Evolutionary conservation across 2,329 filamentous ascomycete genomes (phyloP).

Genomic region (Fonsecaea erecta): DNA sequence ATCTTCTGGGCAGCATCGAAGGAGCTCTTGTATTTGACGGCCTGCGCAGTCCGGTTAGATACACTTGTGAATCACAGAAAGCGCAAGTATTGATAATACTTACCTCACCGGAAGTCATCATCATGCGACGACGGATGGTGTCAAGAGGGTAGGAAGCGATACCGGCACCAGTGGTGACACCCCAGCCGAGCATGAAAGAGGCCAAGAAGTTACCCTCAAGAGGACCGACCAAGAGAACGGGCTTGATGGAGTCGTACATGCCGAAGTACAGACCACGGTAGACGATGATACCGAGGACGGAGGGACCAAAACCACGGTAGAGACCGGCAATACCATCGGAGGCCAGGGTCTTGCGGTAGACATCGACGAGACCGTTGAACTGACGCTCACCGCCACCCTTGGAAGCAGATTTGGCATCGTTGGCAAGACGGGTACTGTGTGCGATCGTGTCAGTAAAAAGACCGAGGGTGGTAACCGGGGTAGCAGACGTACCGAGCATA

Average conservation of each 20-base stretch:
- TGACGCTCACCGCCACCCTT: conserved; percentile 89
- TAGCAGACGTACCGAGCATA: conserved; percentile 70
- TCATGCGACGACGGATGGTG: conserved; percentile 99
- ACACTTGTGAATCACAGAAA: not conserved
- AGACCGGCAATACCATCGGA: conserved; percentile 99
- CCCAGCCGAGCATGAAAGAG: conserved; percentile 98
- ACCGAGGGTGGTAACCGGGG: not conserved
- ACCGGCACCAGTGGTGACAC: conserved; percentile 99
- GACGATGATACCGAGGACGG: conserved; percentile 97
- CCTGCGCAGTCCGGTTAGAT: conserved; percentile 59
- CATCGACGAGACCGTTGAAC: conserved; percentile 99
- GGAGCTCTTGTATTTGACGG: conserved; percentile 99
- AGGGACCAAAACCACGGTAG: conserved; percentile 99
- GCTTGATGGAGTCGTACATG: conserved; percentile 99
- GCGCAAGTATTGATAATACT: conserved; percentile 39
- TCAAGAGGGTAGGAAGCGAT: conserved; percentile 99
- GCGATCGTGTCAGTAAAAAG: conserved; percentile 13
- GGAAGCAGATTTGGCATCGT: conserved; percentile 99
- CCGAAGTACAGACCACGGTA: conserved; percentile 99
- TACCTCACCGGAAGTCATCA: conserved; percentile 91
- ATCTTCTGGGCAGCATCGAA: conserved; percentile 96
- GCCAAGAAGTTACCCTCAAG: conserved; percentile 99
- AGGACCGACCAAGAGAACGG: conserved; percentile 85
- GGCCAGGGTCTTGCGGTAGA: conserved; percentile 99
- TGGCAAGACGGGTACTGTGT: conserved; percentile 94